Conservation (phyloP, 2,329 filamentous ascomycete genomes). For the Talaromyces sp. region DNA sequence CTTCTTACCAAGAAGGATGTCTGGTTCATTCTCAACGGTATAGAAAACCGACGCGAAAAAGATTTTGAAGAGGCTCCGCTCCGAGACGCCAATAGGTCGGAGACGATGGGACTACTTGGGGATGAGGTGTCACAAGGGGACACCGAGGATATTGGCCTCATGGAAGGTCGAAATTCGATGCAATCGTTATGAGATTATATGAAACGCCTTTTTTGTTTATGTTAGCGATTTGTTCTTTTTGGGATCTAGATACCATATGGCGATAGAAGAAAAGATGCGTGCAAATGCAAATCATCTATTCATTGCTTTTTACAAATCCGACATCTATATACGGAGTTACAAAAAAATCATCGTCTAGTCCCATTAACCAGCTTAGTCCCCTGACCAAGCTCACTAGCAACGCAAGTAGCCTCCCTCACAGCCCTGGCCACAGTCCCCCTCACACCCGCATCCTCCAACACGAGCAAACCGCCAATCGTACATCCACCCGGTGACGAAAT, state of each 20-base stretch:
- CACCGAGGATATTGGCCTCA: slow-evolving; percentile 33
- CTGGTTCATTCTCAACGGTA: slow-evolving; percentile 85
- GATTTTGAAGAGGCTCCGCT: slow-evolving; percentile 31
- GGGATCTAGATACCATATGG: slow-evolving; percentile 5
- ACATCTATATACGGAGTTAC: background rate
- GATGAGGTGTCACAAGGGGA: slow-evolving; percentile 27
- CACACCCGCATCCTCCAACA: slow-evolving; percentile 58
- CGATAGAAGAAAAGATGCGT: slow-evolving; percentile 1
- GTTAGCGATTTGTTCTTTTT: slow-evolving; percentile 3
- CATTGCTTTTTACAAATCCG: background rate
- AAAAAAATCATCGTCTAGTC: slow-evolving; percentile 30
- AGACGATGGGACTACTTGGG: slow-evolving; percentile 41
- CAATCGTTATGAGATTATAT: slow-evolving; percentile 28
- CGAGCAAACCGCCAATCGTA: slow-evolving; percentile 61
- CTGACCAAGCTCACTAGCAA: slow-evolving; percentile 56
- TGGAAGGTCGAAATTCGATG: slow-evolving; percentile 30
- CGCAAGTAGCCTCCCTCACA: slow-evolving; percentile 60
- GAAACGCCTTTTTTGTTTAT: background rate
- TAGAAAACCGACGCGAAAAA: slow-evolving; percentile 53
- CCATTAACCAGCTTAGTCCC: slow-evolving; percentile 54
- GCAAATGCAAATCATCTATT: background rate
- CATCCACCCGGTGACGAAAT: slow-evolving; percentile 62
- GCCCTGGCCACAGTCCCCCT: slow-evolving; percentile 55
- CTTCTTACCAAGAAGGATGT: slow-evolving; percentile 96
- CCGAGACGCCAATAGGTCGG: slow-evolving; percentile 29